Evolutionary conservation across 2,329 filamentous ascomycete species (phyloP), one percentile per base, ranked within the genome.

Genomic region (Paecilomyces fulvus): DNA sequence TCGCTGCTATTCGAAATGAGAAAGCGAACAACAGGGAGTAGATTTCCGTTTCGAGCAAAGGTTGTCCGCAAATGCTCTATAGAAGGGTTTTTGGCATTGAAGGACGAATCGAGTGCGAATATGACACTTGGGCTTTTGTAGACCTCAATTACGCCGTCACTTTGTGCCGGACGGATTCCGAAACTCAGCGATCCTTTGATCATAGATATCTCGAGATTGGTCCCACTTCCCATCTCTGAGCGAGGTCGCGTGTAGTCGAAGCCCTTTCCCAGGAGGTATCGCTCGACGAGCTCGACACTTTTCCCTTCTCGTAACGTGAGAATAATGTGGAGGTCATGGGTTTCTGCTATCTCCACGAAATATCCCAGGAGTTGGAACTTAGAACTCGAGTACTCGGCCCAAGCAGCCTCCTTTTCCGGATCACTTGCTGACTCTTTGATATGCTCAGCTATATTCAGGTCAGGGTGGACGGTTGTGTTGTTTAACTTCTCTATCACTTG

Each of bases 331-430:
- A 73, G 60, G 51, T 74, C 70, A 53, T 66, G 62, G 3, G 56
- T 61, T 21, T 64, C 66, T 1, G 69, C 67, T 14, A 70, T 58
- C 48, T 76, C 68, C 28, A 76, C 67, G 12, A 77, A 64, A 55
- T 74, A 69, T n/a, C 73, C 71, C 3, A 78, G 65, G 20, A 78
- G 70, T 20, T 71, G 63, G 49, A 78, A 78, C 59, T 78, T 78
- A 9, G 75, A 69, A 52, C 76, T 77, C 7, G 73, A 75, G 59
- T 77, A 77, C 55, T 78, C 75, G 3, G 74, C 75, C 72, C 75
- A 78, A 3, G 71, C 64, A 5, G 75, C 72, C 58, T 76, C 70
- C 55, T 72, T 69, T 49, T 65, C 60, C 6, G 71, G 62, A 33
- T 73, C 67, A 1, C 68, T 60, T 11, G 70, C 63, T 9, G 67